These are phyloP conservation scores for Solanum chacoense DNA, from an alignment of 305 asterid species.

Conservation along the genomic window DNA sequence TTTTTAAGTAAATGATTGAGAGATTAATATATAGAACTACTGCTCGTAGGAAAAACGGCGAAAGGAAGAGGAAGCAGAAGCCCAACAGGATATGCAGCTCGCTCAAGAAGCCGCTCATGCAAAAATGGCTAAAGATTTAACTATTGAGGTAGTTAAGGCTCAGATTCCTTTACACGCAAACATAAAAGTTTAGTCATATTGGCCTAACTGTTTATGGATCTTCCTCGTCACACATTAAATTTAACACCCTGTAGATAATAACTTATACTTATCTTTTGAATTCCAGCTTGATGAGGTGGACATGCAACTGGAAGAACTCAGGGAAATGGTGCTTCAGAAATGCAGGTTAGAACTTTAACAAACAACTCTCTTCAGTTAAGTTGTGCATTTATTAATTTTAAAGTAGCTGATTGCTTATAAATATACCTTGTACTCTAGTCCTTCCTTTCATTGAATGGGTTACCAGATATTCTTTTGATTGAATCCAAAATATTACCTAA, in stretches of 20 bases:
- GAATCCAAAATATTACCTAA: not conserved
- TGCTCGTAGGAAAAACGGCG: constrained; percentile 40
- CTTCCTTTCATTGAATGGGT: not conserved
- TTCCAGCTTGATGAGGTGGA: constrained; percentile 67
- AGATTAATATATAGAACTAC: constrained; percentile 9
- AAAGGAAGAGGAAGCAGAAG: constrained; percentile 54
- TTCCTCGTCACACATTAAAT: not conserved
- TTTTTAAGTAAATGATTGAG: not conserved
- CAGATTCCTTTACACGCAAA: not conserved
- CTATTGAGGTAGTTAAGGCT: constrained; percentile 30
- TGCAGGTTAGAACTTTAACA: constrained; percentile 55
- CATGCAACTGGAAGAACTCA: constrained; percentile 47
- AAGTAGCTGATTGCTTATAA: not conserved
- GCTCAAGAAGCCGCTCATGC: constrained; percentile 63
- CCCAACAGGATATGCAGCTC: constrained; percentile 38
- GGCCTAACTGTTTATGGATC: not conserved
- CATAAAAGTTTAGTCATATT: not conserved
- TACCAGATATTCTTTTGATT: not conserved
- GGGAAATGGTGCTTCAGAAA: constrained; percentile 53
- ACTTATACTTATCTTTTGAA: not conserved
- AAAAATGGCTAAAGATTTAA: constrained; percentile 44
- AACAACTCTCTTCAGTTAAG: not conserved
- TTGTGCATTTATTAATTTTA: not conserved
- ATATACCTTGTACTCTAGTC: not conserved
- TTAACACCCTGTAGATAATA: not conserved